phyloP scores from a whole-genome alignment of 2,329 filamentous ascomycete species.

The Pestalotiopsis sp. region DNA sequence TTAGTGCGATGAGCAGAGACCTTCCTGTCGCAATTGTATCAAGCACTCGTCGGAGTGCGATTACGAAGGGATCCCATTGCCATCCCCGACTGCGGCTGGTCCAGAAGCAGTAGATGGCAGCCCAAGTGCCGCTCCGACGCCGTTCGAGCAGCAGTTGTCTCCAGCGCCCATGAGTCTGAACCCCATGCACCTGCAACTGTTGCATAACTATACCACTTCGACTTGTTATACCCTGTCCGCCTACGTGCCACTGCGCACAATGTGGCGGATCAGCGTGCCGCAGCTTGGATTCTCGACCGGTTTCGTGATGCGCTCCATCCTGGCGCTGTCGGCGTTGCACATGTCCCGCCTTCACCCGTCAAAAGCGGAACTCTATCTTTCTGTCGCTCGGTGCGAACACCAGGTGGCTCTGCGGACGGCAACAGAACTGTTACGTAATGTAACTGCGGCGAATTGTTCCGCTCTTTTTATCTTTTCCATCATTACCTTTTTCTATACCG shows the following conservation, averaged over 20 bases:
- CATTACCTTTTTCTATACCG: neutral
- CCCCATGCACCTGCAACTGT: neutral
- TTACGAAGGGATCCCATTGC: neutral
- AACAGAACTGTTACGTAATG: neutral
- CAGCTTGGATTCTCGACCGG: neutral
- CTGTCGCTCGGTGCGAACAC: neutral
- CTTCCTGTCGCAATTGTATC: conserved; percentile 3
- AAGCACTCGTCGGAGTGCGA: neutral
- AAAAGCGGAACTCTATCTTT: neutral
- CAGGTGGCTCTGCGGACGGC: neutral
- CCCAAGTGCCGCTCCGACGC: neutral
- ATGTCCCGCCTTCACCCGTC: neutral
- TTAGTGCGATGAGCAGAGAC: neutral
- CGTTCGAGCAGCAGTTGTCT: neutral
- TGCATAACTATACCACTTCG: neutral
- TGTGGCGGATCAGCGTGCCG: neutral
- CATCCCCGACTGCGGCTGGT: neutral
- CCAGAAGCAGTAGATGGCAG: neutral
- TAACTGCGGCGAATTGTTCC: neutral
- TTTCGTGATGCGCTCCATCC: neutral
- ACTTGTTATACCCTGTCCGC: neutral
- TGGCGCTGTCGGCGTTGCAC: neutral
- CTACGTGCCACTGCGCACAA: neutral
- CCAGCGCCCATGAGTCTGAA: neutral
- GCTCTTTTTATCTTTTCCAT: neutral